Evolutionary conservation across 179 eudicot genomes (phyloP).

Genomic region (Patellifolia procumbens): DNA sequence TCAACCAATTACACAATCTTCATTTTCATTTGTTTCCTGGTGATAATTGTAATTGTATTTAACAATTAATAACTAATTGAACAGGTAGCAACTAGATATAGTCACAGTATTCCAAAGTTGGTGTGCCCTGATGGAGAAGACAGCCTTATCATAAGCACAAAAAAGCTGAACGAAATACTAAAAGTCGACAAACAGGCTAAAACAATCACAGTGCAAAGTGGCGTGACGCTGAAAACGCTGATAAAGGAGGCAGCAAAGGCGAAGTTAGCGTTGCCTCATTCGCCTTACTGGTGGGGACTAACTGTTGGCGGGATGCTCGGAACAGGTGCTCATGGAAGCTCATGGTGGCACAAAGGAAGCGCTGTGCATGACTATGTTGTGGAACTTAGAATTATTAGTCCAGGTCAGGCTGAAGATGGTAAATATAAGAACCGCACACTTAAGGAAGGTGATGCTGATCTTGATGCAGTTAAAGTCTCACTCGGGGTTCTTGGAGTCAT

Average conservation of each 20-base stretch:
- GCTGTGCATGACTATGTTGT: constrained; percentile 70
- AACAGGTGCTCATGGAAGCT: constrained; percentile 92
- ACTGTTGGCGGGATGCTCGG: constrained; percentile 72
- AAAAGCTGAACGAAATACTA: constrained; percentile 39
- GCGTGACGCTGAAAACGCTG: constrained; percentile 50
- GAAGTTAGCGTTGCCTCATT: constrained; percentile 56
- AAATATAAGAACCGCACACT: constrained; percentile 45
- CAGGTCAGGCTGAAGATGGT: constrained; percentile 46
- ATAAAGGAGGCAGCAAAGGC: constrained; percentile 57
- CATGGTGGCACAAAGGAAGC: constrained; percentile 64
- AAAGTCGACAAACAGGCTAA: constrained; percentile 50
- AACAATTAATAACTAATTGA: background rate
- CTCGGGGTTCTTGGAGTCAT: constrained; percentile 90
- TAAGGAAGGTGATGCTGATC: constrained; percentile 36
- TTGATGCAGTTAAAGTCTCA: constrained; percentile 70
- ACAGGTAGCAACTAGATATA: constrained; percentile 55
- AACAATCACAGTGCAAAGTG: too few relatives aligned
- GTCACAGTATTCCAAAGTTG: constrained; percentile 69
- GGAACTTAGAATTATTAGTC: constrained; percentile 52
- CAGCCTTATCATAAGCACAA: constrained; percentile 70
- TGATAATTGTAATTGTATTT: background rate
- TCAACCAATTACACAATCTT: too few relatives aligned
- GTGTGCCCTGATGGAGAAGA: constrained; percentile 64
- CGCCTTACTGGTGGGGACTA: too few relatives aligned
- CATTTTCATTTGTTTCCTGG: background rate